Evolutionary conservation across 2,329 filamentous ascomycete species (phyloP).

Genomic region (Pestalotiopsis sp.): DNA sequence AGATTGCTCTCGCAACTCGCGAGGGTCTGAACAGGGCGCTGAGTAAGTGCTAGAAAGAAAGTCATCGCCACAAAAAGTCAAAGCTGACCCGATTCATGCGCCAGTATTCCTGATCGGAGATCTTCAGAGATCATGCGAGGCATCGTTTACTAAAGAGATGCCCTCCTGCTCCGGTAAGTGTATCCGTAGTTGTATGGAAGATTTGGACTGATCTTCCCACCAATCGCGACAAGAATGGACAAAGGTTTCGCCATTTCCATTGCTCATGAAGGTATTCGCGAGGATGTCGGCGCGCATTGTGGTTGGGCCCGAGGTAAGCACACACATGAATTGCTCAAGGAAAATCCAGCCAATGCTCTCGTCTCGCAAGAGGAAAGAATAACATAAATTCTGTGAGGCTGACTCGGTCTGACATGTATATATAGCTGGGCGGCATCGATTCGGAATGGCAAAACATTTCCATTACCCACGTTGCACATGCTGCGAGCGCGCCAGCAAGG

Average conservation of each 20-base stretch:
- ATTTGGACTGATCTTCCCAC: not conserved
- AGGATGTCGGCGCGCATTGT: slow-evolving; percentile 15
- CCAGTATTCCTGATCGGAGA: slow-evolving; percentile 11
- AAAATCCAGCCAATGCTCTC: not conserved
- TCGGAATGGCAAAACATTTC: slow-evolving; percentile 14
- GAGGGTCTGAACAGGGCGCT: slow-evolving; percentile 13
- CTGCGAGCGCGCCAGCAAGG: slow-evolving; percentile 12
- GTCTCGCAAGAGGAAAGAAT: no score
- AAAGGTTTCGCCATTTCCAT: slow-evolving; percentile 7
- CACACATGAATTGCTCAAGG: not conserved
- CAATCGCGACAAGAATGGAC: slow-evolving; percentile 5
- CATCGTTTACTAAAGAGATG: slow-evolving; percentile 14
- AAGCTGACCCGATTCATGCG: not conserved
- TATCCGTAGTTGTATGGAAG: not conserved
- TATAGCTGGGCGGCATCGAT: slow-evolving; percentile 9
- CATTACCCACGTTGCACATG: slow-evolving; percentile 10
- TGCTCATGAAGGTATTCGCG: slow-evolving; percentile 15
- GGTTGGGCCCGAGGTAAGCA: slow-evolving; percentile 13
- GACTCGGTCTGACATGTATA: not conserved
- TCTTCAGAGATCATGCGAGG: slow-evolving; percentile 11
- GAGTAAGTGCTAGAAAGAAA: slow-evolving; percentile 5
- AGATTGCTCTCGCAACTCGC: slow-evolving; percentile 5
- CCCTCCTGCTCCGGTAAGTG: slow-evolving; percentile 1
- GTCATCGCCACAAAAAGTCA: not conserved
- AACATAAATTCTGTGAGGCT: not conserved